Conservation (phyloP, 768 basidiomycete species). For the Podaxis sp. region DNA sequence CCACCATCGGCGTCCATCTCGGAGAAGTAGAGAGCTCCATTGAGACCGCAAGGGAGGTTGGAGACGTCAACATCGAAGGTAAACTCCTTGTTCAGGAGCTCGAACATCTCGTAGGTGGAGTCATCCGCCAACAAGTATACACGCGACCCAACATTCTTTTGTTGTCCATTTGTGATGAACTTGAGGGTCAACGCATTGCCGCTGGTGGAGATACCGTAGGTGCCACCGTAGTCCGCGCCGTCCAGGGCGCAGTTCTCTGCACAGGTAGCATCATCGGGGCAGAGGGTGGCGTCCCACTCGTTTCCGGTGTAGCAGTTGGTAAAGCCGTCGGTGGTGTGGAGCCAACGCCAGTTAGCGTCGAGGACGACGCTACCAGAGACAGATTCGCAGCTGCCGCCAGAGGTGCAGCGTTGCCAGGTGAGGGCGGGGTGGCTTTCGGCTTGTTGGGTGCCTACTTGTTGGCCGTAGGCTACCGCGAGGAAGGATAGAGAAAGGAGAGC, state of each 20-base stretch:
- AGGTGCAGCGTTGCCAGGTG: slow-evolving; percentile 36
- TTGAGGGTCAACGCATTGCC: slow-evolving; percentile 38
- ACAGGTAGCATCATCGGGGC: slow-evolving; percentile 39
- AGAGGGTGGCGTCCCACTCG: slow-evolving; percentile 32
- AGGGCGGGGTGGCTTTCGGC: slow-evolving; percentile 44
- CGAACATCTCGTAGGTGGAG: slow-evolving; percentile 21
- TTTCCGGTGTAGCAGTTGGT: slow-evolving; percentile 33
- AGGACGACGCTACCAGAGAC: slow-evolving; percentile 31
- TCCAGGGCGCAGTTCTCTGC: slow-evolving; percentile 32
- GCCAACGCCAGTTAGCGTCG: slow-evolving; percentile 48
- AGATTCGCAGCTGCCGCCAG: slow-evolving; percentile 30
- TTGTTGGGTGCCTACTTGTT: slow-evolving; percentile 41
- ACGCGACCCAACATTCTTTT: slow-evolving; percentile 22
- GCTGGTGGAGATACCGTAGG: slow-evolving; percentile 31
- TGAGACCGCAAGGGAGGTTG: slow-evolving; percentile 22
- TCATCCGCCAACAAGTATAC: slow-evolving; percentile 23
- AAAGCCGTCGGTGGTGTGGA: slow-evolving; percentile 27
- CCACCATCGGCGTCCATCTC: slow-evolving; percentile 24
- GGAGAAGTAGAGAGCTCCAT: slow-evolving; percentile 23
- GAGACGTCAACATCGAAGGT: slow-evolving; percentile 25
- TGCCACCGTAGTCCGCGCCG: slow-evolving; percentile 34
- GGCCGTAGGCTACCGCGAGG: slow-evolving; percentile 33
- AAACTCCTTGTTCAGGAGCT: slow-evolving; percentile 25
- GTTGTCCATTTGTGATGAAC: slow-evolving; percentile 30
- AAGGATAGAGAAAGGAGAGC: slow-evolving; percentile 29